These are phyloP conservation scores for Penicillium mononematosum DNA, from an alignment of 495 filamentous ascomycete genomes.

Conservation along the genomic window DNA sequence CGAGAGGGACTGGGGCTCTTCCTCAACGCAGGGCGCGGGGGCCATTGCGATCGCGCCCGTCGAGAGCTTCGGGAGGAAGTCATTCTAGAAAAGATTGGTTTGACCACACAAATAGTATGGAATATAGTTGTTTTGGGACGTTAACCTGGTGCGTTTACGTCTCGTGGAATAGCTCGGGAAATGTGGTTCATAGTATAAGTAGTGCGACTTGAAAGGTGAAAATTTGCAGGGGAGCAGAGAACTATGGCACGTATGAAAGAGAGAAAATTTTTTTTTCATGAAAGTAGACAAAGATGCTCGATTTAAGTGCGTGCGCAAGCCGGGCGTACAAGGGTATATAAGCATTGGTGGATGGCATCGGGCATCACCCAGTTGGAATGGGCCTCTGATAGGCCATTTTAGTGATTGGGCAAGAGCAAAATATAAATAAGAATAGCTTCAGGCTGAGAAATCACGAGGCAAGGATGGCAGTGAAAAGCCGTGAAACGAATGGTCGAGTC, in stretches of 20 bases:
- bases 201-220: slow-evolving; percentile 14
- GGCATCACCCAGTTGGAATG: slow-evolving; percentile 24
- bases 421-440: slow-evolving; percentile 26
- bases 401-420: slow-evolving; percentile 25
- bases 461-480: slow-evolving; percentile 15
- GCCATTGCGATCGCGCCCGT: slow-evolving; percentile 34
- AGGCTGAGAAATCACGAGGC: slow-evolving; percentile 20
- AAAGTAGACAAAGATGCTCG: slow-evolving; percentile 22
- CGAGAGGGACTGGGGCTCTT: slow-evolving; percentile 42
- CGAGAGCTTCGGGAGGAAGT: slow-evolving; percentile 20
- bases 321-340: slow-evolving; percentile 26
- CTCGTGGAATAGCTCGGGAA: slow-evolving; percentile 14
- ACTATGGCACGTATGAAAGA: slow-evolving; percentile 9
- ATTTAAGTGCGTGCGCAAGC: slow-evolving; percentile 15
- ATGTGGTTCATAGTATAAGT: slow-evolving; percentile 28
- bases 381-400: slow-evolving; percentile 26
- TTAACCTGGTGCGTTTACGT: slow-evolving; percentile 26
- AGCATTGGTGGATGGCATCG: slow-evolving; percentile 23
- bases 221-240: slow-evolving; percentile 1
- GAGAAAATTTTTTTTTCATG: slow-evolving; percentile 16
- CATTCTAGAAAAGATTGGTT: slow-evolving; percentile 21
- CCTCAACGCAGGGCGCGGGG: slow-evolving; percentile 48
- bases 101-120: slow-evolving; percentile 17
- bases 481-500: slow-evolving; percentile 9
- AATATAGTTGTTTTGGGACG: slow-evolving; percentile 4